These are phyloP conservation scores for Coemansia pectinata DNA, from an alignment of 192 early-diverging fungal species.

Conservation along the genomic window DNA sequence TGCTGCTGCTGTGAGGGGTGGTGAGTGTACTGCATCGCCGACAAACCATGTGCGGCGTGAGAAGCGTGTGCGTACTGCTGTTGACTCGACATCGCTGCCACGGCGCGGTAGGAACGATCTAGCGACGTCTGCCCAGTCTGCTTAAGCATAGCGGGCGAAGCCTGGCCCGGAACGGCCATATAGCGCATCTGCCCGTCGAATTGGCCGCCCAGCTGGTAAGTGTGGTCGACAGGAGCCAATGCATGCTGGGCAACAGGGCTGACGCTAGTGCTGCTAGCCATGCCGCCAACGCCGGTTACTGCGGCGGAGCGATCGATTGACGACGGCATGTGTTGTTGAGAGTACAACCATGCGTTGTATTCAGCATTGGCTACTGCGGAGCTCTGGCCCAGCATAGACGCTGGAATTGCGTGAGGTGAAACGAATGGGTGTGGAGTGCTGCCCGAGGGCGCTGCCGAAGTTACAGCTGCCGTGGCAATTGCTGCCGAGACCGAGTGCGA, in stretches of 20 bases:
- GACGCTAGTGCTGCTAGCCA: constrained; percentile 39
- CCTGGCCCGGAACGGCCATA: constrained; percentile 50
- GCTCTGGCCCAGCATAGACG: constrained; percentile 45
- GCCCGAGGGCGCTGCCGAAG: constrained; percentile 10
- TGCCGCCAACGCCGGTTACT: constrained; percentile 21
- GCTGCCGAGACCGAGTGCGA: constrained; percentile 21
- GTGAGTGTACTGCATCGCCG: constrained; percentile 24
- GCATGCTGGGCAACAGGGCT: constrained; percentile 48
- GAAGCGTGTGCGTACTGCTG: constrained; percentile 14
- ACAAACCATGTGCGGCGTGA: constrained; percentile 22
- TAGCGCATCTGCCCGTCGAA: constrained; percentile 52
- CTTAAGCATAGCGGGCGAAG: constrained; percentile 29
- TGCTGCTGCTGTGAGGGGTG: constrained; percentile 23
- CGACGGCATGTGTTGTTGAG: constrained; percentile 38
- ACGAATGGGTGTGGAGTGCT: constrained; percentile 29
- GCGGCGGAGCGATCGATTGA: constrained; percentile 31
- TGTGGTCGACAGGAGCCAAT: constrained; percentile 29
- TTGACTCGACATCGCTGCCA: constrained; percentile 9
- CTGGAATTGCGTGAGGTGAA: constrained; percentile 40
- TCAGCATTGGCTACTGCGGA: constrained; percentile 33
- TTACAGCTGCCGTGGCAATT: constrained; percentile 5
- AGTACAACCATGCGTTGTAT: constrained; percentile 50
- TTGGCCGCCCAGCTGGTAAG: constrained; percentile 34
- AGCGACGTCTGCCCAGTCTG: constrained; percentile 15
- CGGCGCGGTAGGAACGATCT: constrained; percentile 36